phyloP scores from a whole-genome alignment of 306 rosid genomes.

The Rosa chinensis region DNA sequence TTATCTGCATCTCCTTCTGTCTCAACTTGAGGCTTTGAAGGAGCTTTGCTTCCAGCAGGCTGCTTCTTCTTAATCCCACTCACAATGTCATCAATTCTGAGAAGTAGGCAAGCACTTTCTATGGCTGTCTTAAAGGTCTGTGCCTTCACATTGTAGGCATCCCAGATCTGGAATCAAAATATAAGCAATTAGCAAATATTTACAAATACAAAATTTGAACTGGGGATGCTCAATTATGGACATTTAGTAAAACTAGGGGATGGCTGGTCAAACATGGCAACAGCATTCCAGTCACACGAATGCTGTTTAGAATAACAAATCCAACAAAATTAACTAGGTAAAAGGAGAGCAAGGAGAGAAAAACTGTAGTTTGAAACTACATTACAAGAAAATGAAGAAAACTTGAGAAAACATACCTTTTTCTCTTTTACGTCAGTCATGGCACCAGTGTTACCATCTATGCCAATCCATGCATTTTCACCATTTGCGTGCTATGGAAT shows the following conservation, averaged over 20 bases:
- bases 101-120: conserved; percentile 97
- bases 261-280: not conserved
- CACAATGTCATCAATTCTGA: conserved; percentile 95
- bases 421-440: conserved; percentile 75
- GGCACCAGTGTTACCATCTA: conserved; percentile 85
- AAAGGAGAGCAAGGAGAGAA: not conserved
- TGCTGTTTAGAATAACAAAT: too few relatives aligned
- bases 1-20: conserved; percentile 80
- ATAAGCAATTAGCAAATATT: conserved; percentile 6
- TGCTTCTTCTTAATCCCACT: conserved; percentile 96
- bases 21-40: conserved; percentile 75
- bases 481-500: conserved; percentile 77
- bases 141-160: conserved; percentile 93
- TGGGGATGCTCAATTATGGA: not conserved
- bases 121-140: conserved; percentile 98
- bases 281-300: not conserved
- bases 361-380: not conserved
- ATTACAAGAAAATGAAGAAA: not conserved
- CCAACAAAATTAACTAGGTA: not conserved
- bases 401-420: conserved; percentile 46
- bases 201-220: not conserved
- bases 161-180: conserved; percentile 68
- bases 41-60: conserved; percentile 62
- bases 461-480: conserved; percentile 95
- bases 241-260: not conserved